Base-by-base conservation (phyloP, 2,329 filamentous ascomycete species). In the Clarireedia sp. region DNA sequence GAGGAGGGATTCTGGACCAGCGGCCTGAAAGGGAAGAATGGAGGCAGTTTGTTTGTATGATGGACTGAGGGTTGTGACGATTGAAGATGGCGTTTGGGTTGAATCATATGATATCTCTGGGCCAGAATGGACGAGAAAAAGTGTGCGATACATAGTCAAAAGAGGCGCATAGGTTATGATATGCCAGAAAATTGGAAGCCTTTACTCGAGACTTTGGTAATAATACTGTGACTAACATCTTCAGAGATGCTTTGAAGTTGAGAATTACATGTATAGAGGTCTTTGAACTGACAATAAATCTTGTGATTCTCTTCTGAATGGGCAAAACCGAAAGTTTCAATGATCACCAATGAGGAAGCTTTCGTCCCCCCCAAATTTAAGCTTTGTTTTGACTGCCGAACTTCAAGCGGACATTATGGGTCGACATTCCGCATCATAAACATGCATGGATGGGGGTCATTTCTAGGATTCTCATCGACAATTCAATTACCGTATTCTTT, bases 1-100 rank as follows among this genome's bases (percentile, higher is more conserved):
- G 90, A 82, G 79, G 54, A 85, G 80, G 67, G 87, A 90, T 64
- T 81, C 79, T 6, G 82, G 84, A 9, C 85, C 85, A 17, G 48
- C 46, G 8, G 17, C 21, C 4, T 55, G 53, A 55, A 17, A 29
- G 3, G 9, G 5, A 3, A 19, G 21, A 36, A 23, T 2, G 26
- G 40, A 43, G n/a, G 24, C 19, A 16, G 41, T 43, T 24, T 17
- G 19, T 43, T 29, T 50, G 19, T 50, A 48, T 21, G 21, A 43
- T 47, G 16, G 44, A 54, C n/a, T 6, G 37, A 26, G 10, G 10
- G 36, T 36, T 23, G 19, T 24, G 52, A 49, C 29, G 17, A 10
- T 21, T 49, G 38, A 49, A 50, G 38, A 41, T 12, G 52, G 52
- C 52, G 52, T 40, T 44, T 12, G 48, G 52, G 52, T 19, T 44